Evolutionary conservation across 2,329 filamentous ascomycete species (phyloP), one percentile per base, ranked within the genome.

Genomic region (Fusarium sp.): DNA sequence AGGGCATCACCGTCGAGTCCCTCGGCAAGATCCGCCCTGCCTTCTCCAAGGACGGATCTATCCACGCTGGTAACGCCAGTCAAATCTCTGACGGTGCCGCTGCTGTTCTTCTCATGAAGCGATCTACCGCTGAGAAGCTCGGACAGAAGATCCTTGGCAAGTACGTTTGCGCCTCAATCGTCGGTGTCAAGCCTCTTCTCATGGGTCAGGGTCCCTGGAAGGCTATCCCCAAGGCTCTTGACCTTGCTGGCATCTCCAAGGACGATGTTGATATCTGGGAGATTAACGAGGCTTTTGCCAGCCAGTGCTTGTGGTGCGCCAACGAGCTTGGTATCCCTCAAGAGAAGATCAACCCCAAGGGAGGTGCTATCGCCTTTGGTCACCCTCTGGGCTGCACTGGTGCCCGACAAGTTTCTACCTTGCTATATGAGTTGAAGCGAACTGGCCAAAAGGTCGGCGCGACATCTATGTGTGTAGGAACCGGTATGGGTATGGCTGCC

Each of bases 271-370:
- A 98, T 79, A 95, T 98, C 78, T 98, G 89, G 78, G 96, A 99
- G 88, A 98, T 99, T 87, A 99, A 99, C 85, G 96, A 99, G 88
- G 96, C 96, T 2, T 99, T 99, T 80, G 96, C 96, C 32, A 93
- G 89, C 69, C 95, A 98, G 87, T 97, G 93, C 81, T 82, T 98
- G 72, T 98, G 92, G 92, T 98, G 94, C 81, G 89, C 93, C 69
- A 93, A 96, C 76, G 90, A 98, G 85, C 88, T 99, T 23, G 91
- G 91, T 46, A 83, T 99, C 28, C 92, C 93, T 55, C 78, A 86
- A 66, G 90, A 93, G 72, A 98, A 98, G 88, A 90, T 99, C 78
- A 98, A 98, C 85, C 95, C 95, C 75, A 97, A 98, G 87, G 96
- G 95, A 72, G 95, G 95, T 69, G 94, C 94, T 34, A 98, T 98